A percentile compares a stretch with the other conserved stretches of the same genome.
Conservation (phyloP, 192 early-diverging fungal genomes). For the Coemansia sp. region DNA sequence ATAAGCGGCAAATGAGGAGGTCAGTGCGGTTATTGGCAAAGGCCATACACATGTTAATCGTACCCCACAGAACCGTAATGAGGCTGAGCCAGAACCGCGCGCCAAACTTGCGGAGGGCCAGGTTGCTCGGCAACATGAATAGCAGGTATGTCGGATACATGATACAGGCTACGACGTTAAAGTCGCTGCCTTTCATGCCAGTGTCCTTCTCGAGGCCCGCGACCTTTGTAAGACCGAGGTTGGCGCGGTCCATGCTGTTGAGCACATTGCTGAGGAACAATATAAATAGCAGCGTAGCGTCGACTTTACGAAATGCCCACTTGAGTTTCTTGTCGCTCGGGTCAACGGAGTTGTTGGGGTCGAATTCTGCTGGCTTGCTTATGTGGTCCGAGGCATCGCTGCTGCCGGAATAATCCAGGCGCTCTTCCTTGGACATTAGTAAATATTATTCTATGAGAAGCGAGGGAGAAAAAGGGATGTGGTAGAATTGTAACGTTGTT, state of each 20-base stretch:
- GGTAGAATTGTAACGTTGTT: background rate
- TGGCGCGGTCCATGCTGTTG: slow-evolving; percentile 51
- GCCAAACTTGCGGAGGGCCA: slow-evolving; percentile 47
- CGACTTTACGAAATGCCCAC: slow-evolving; percentile 49
- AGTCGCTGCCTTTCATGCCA: slow-evolving; percentile 37
- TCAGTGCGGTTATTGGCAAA: slow-evolving; percentile 50
- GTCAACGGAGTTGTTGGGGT: background rate
- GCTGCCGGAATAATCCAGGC: background rate
- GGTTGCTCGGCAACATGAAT: slow-evolving; percentile 50
- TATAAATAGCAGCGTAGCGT: slow-evolving; percentile 38
- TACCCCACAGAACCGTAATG: slow-evolving; percentile 51
- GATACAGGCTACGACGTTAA: slow-evolving; percentile 45
- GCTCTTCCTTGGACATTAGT: background rate
- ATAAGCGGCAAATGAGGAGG: slow-evolving; percentile 43
- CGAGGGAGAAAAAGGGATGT: background rate
- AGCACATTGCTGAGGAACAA: slow-evolving; percentile 49
- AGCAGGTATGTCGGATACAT: slow-evolving; percentile 52
- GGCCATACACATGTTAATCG: slow-evolving; percentile 55
- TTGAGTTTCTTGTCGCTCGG: slow-evolving; percentile 23
- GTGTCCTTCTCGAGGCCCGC: slow-evolving; percentile 36
- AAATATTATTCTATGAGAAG: background rate
- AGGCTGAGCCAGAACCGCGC: slow-evolving; percentile 50
- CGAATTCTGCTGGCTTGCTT: background rate
- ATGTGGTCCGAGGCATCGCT: background rate
- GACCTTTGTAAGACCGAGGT: slow-evolving; percentile 46